Conservation (phyloP, 257 asterid species). For the Striga asiatica region DNA sequence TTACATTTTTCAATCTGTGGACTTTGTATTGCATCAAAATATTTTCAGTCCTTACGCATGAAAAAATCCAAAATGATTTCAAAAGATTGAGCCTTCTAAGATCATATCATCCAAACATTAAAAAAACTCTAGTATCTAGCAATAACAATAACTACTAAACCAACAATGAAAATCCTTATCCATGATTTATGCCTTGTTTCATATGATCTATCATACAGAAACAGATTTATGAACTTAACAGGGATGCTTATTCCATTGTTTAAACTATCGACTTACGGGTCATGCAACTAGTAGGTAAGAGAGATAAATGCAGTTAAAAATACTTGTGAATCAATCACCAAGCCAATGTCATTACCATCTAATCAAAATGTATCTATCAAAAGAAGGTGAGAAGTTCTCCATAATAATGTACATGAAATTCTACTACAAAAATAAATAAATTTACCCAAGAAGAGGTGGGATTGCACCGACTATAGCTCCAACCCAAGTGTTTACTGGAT, state of each 20-base stretch:
- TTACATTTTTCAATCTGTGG: neutral
- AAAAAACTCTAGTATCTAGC: too few relatives aligned
- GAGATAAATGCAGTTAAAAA: too few relatives aligned
- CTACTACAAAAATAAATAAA: conserved; percentile 7
- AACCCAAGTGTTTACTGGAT: conserved; percentile 93
- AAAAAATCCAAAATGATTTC: neutral
- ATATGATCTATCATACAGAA: neutral
- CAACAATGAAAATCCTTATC: neutral
- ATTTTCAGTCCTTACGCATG: neutral
- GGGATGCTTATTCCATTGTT: neutral
- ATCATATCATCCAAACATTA: too few relatives aligned
- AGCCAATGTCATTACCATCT: too few relatives aligned
- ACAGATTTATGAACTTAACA: neutral
- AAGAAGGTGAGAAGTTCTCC: neutral
- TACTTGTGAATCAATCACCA: too few relatives aligned
- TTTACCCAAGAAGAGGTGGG: conserved; percentile 95
- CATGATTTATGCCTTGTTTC: too few relatives aligned
- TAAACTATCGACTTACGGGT: neutral
- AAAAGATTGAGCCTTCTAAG: neutral
- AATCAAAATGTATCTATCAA: too few relatives aligned
- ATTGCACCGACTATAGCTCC: conserved; percentile 98
- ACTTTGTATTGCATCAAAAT: neutral
- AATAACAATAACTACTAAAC: neutral
- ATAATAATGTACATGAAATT: neutral
- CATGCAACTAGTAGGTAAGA: too few relatives aligned